Evolutionary conservation across 1,284 basidiomycete species (phyloP).

Genomic region (Cutaneotrichosporon cyanovorans): DNA sequence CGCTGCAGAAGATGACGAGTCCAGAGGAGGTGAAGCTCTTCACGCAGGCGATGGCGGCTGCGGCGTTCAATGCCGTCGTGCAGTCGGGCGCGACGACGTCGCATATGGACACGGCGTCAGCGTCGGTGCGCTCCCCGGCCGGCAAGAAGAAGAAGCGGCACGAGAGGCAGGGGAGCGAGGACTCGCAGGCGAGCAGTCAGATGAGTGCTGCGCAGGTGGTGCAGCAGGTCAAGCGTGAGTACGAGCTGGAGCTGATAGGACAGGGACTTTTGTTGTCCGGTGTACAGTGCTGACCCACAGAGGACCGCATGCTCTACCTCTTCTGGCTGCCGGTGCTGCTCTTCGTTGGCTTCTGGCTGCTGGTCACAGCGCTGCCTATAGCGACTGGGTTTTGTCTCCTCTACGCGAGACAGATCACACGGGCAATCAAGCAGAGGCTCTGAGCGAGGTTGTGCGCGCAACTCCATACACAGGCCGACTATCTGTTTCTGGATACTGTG

Average conservation of each 20-base stretch:
- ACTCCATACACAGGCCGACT: no score
- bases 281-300: slow-evolving; percentile 45
- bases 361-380: slow-evolving; percentile 40
- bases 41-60: slow-evolving; percentile 41
- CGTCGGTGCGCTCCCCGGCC: slow-evolving; percentile 3
- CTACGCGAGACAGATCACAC: slow-evolving; percentile 36
- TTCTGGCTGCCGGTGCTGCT: slow-evolving; percentile 88
- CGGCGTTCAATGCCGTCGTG: slow-evolving; percentile 39
- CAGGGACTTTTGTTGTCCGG: no score
- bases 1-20: slow-evolving; percentile 33
- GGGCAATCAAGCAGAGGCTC: slow-evolving; percentile 36
- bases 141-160: slow-evolving; percentile 5
- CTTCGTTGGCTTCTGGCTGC: slow-evolving; percentile 43
- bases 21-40: slow-evolving; percentile 42
- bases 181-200: slow-evolving; percentile 12
- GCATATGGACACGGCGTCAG: slow-evolving; percentile 4
- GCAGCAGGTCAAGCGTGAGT: slow-evolving; percentile 51
- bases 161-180: slow-evolving; percentile 11
- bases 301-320: slow-evolving; percentile 82
- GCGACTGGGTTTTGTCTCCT: slow-evolving; percentile 39
- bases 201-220: slow-evolving; percentile 19
- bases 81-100: slow-evolving; percentile 33
- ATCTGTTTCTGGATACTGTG: no score
- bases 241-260: no score
- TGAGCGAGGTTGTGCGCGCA: no score